Percentiles rank a stretch among this genome's conserved stretches.
phyloP scores from a whole-genome alignment of 768 basidiomycete species.

The Coprinopsis strossmayeri region DNA sequence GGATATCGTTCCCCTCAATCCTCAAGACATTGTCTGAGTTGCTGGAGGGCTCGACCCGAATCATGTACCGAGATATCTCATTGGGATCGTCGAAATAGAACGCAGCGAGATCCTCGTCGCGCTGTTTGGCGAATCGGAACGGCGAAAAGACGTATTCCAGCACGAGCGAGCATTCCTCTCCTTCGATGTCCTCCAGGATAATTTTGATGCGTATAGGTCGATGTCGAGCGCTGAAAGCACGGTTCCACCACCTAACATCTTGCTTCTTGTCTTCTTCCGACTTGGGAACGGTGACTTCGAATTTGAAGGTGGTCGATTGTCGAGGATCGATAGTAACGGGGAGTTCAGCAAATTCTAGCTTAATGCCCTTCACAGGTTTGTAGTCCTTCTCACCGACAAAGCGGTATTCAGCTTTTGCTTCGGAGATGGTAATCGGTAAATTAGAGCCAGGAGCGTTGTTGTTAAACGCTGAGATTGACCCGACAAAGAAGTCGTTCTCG shows the following conservation, averaged over 20 bases:
- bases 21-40: conserved; percentile 15
- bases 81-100: conserved; percentile 30
- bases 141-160: conserved; percentile 31
- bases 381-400: conserved; percentile 29
- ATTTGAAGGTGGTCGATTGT: conserved; percentile 14
- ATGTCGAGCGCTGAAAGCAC: conserved; percentile 26
- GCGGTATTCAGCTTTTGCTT: conserved; percentile 26
- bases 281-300: conserved; percentile 20
- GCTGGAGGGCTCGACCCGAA: conserved; percentile 19
- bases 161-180: conserved; percentile 31
- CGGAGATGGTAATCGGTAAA: conserved; percentile 28
- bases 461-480: conserved; percentile 30
- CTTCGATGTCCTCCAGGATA: conserved; percentile 29
- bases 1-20: conserved; percentile 19
- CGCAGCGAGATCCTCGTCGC: conserved; percentile 23
- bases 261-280: conserved; percentile 26
- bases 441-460: conserved; percentile 25
- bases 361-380: conserved; percentile 21
- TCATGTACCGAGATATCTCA: conserved; percentile 17
- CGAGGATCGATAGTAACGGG: conserved; percentile 32
- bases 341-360: conserved; percentile 18
- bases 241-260: conserved; percentile 25
- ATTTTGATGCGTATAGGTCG: conserved; percentile 31
- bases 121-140: conserved; percentile 18
- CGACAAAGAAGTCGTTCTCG: conserved; percentile 24